Percentiles rank a stretch among this genome's conserved stretches.
phyloP scores from a whole-genome alignment of 129 eudicot genomes.

The Smallanthus sonchifolius region DNA sequence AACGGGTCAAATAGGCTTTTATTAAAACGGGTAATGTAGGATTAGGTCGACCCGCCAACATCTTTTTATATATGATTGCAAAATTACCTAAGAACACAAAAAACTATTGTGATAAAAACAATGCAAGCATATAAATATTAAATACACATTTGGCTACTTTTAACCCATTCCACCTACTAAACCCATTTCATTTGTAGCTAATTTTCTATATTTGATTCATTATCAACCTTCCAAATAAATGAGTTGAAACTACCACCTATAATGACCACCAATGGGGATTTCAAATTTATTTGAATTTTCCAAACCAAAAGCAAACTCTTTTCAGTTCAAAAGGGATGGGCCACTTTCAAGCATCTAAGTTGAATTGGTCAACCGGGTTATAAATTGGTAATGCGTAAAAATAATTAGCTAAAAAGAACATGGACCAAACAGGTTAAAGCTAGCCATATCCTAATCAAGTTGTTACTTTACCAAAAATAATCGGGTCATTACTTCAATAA shows the following conservation, averaged over 20 bases:
- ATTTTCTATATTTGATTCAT: not conserved
- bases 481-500: not conserved
- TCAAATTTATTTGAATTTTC: not conserved
- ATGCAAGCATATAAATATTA: not conserved
- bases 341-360: not conserved
- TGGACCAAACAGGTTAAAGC: not conserved
- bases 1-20: not conserved
- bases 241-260: not conserved
- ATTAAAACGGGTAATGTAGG: too few species aligned
- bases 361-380: not conserved
- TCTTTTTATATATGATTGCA: too few species aligned
- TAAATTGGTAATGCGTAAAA: not conserved
- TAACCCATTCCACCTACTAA: not conserved
- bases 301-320: not conserved
- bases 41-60: too few species aligned
- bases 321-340: too few species aligned
- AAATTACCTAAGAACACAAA: too few species aligned
- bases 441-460: not conserved
- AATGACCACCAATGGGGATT: not conserved
- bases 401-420: too few species aligned
- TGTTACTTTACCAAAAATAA: too few species aligned
- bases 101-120: not conserved
- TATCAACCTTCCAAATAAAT: not conserved
- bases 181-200: not conserved
- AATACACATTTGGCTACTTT: not conserved